A percentile compares a stretch with the other conserved stretches of the same genome.
Evolutionary conservation across 139 green algal genomes (phyloP).

Genomic region (Haematococcus lacustris): DNA sequence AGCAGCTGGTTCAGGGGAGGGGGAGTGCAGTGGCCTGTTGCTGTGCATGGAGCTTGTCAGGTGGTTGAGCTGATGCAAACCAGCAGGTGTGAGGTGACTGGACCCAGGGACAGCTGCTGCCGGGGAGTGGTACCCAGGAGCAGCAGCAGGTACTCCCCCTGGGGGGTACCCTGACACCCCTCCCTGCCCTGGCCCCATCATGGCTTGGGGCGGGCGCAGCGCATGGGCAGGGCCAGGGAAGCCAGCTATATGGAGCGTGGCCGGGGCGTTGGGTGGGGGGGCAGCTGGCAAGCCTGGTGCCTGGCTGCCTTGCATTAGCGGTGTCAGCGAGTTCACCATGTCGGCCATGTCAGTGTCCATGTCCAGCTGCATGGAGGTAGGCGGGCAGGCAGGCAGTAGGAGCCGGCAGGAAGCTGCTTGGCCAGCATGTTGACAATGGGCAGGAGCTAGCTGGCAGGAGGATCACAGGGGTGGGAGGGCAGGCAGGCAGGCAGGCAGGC

Average conservation of each 20-base stretch:
- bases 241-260: not conserved
- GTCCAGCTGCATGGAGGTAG: slow-evolving; percentile 4
- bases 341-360: slow-evolving; percentile 7
- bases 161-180: not conserved
- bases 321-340: not conserved
- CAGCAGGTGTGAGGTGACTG: too few relatives aligned
- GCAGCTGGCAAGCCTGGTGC: not conserved
- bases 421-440: not conserved
- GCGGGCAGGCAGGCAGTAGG: not conserved
- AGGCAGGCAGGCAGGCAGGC: not conserved
- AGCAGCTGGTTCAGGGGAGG: too few relatives aligned
- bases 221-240: not conserved
- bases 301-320: not conserved
- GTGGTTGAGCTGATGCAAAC: too few relatives aligned
- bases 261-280: not conserved
- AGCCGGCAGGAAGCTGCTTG: not conserved
- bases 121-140: too few relatives aligned
- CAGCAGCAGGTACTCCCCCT: too few relatives aligned
- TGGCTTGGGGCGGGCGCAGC: not conserved
- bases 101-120: too few relatives aligned
- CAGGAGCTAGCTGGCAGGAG: not conserved
- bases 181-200: not conserved
- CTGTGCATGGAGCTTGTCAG: too few relatives aligned
- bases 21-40: too few relatives aligned
- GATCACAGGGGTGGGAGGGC: not conserved